Base-by-base conservation (phyloP, 805 yeast species). In the Ogataea pilisensis region DNA sequence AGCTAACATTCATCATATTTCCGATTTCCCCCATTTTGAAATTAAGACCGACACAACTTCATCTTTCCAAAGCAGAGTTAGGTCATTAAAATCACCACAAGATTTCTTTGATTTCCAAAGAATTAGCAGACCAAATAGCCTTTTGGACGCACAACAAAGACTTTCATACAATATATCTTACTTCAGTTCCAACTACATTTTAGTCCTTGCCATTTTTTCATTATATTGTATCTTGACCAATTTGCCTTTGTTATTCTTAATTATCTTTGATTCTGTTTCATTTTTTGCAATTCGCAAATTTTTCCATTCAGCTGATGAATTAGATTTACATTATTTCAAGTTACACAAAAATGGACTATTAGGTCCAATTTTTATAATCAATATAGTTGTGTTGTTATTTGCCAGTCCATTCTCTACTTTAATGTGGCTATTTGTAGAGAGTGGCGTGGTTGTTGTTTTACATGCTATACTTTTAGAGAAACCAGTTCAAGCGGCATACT, bases 401-500 rank as follows among this genome's bases (percentile, higher is more conserved):
- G 95, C 97, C 18, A 82, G 91, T 50, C 97, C 98, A 21, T 71
- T 93, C 48, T 76, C 91, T 38, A 85, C 97, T 4, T 63, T 93
- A 63, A 73, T 93, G 70, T 93, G 98, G 98, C 76, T 91, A 52
- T 75, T 85, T 52, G 93, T 95, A 53, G 85, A 95, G 13, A 82
- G 93, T 30, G 82, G 83, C 21, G 82, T 82, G 35, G 63, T 84
- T 28, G 85, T 91, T 31, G 67, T 89, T 35, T 75, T 88, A 3
- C 99, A 93, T 64, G 99, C 97, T 34, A 72, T 90, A 3, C 70
- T 91, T 48, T 73, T 93, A 77, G 98, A 93, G 60, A 93, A 91
- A 67, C 99, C 99, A 17, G 82, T 90, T 45, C 98, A 93, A 68
- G 81, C 91, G 29, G 90, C 91, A 16, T 93, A 91, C 59, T 93